Evolutionary conservation across 1,284 basidiomycete species (phyloP).

Genomic region (Sporisorium exsertum): DNA sequence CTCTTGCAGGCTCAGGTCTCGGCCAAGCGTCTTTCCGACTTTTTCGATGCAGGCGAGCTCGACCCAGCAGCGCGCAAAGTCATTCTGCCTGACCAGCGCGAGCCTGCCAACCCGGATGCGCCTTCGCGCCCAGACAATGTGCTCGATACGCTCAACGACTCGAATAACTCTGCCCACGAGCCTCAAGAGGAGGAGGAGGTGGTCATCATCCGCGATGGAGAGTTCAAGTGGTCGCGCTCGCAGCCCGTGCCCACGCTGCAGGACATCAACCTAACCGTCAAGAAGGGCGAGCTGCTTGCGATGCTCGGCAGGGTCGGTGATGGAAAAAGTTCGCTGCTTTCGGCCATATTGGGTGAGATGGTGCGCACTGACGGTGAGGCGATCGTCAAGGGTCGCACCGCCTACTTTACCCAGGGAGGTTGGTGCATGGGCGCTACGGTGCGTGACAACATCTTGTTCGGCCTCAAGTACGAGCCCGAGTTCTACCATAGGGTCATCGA

Average conservation of each 20-base stretch:
- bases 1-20: constrained; percentile 65
- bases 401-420: constrained; percentile 85
- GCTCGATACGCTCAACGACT: constrained; percentile 27
- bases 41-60: constrained; percentile 77
- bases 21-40: constrained; percentile 61
- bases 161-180: constrained; percentile 20
- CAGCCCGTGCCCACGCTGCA: constrained; percentile 54
- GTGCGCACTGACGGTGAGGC: constrained; percentile 53
- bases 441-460: constrained; percentile 73
- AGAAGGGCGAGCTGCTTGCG: constrained; percentile 56
- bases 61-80: constrained; percentile 70
- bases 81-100: constrained; percentile 35
- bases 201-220: constrained; percentile 58
- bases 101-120: constrained; percentile 21
- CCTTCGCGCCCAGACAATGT: constrained; percentile 37
- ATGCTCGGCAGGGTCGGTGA: constrained; percentile 68
- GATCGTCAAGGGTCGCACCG: constrained; percentile 71
- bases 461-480: constrained; percentile 72
- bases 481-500: constrained; percentile 68
- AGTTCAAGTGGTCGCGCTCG: constrained; percentile 76
- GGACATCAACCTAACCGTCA: constrained; percentile 55
- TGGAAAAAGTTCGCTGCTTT: constrained; percentile 64
- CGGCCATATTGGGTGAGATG: constrained; percentile 66
- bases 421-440: constrained; percentile 89
- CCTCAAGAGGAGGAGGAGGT: constrained; percentile 31